Evolutionary conservation across 257 asterid genomes (phyloP).

Genomic region (Solanum piurae): DNA sequence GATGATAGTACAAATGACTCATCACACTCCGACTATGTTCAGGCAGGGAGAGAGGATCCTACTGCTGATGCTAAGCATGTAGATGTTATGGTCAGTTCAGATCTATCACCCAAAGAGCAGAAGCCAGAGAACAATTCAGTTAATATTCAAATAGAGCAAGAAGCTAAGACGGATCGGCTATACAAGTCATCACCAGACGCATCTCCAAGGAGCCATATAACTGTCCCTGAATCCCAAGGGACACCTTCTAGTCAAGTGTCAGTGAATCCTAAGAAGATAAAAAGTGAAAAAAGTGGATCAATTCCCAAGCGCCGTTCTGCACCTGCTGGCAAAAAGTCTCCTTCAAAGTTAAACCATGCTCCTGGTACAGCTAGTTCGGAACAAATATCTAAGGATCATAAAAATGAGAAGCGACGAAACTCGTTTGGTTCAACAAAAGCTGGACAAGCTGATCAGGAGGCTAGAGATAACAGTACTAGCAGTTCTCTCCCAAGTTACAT

Average conservation of each 20-base stretch:
- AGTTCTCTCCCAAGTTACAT: slow-evolving; percentile 82
- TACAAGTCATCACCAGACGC: slow-evolving; percentile 51
- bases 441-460: slow-evolving; percentile 65
- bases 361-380: slow-evolving; percentile 46
- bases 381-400: slow-evolving; percentile 46
- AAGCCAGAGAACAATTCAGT: slow-evolving; percentile 28
- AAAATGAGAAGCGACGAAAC: slow-evolving; percentile 51
- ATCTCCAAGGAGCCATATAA: slow-evolving; percentile 64
- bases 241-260: slow-evolving; percentile 75
- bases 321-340: slow-evolving; percentile 36
- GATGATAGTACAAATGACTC: slow-evolving; percentile 20
- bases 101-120: slow-evolving; percentile 24
- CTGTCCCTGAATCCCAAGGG: slow-evolving; percentile 58
- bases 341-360: slow-evolving; percentile 31
- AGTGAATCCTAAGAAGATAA: slow-evolving; percentile 44
- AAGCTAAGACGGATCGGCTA: slow-evolving; percentile 26
- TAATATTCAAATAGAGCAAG: slow-evolving; percentile 25
- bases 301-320: slow-evolving; percentile 36
- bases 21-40: slow-evolving; percentile 16
- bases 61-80: slow-evolving; percentile 15
- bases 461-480: slow-evolving; percentile 66
- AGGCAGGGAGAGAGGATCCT: slow-evolving; percentile 21
- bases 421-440: slow-evolving; percentile 59
- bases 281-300: slow-evolving; percentile 40
- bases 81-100: slow-evolving; percentile 10